phyloP scores from a whole-genome alignment of 2,329 filamentous ascomycete genomes.

The Pseudogymnoascus sp. region DNA sequence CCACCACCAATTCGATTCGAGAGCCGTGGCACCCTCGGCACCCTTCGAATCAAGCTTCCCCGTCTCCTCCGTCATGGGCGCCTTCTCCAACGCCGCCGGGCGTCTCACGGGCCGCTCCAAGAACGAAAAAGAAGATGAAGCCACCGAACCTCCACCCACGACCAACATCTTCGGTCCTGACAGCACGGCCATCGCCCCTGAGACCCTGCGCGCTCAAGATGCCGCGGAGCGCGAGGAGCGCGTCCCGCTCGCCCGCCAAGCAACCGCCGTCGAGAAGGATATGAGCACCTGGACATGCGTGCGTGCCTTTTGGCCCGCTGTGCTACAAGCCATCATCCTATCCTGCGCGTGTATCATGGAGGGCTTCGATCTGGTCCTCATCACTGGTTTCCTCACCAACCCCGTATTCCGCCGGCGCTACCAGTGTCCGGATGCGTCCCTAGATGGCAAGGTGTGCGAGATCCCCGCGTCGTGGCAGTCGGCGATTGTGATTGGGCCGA shows the following conservation, averaged over 20 bases:
- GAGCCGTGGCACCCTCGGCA: not conserved
- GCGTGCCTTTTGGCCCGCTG: not conserved
- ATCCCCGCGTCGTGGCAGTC: slow-evolving; percentile 22
- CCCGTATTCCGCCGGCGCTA: not conserved
- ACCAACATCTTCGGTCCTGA: not conserved
- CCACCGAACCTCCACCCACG: not conserved
- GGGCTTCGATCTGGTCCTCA: slow-evolving; percentile 2
- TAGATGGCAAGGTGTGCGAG: not conserved
- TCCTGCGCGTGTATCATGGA: slow-evolving; percentile 7
- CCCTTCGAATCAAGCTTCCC: not conserved
- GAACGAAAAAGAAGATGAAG: not conserved
- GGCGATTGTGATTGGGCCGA: slow-evolving; percentile 18
- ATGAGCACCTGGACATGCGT: slow-evolving; percentile 3
- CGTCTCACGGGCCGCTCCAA: not conserved
- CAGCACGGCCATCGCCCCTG: not conserved
- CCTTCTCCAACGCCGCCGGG: not conserved
- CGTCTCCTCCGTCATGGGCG: not conserved
- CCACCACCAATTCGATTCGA: not conserved
- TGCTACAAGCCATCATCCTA: not conserved
- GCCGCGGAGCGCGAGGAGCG: slow-evolving; percentile 2
- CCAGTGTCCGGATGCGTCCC: not conserved
- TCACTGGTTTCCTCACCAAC: not conserved
- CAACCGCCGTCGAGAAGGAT: not conserved
- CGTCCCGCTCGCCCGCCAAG: not conserved
- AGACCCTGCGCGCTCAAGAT: not conserved